Conservation (phyloP, 2,329 filamentous ascomycete genomes). For the Verticillium tricorpus region DNA sequence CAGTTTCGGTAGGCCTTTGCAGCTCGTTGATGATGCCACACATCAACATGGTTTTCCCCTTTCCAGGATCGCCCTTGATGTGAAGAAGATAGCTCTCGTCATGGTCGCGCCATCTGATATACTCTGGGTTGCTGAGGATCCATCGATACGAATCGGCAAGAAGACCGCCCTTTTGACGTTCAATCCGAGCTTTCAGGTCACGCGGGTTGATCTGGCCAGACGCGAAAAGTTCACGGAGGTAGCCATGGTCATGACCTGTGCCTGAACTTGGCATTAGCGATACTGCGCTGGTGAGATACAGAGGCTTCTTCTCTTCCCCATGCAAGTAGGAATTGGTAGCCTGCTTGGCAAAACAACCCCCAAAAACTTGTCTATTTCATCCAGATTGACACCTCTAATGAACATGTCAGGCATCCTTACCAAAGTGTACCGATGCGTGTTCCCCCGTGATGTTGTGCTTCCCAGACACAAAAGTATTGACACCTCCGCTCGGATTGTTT, state of each 20-base stretch:
- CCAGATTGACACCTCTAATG: too few relatives aligned
- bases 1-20: background rate
- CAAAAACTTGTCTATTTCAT: too few relatives aligned
- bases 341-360: too few relatives aligned
- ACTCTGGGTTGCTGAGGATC: slow-evolving; percentile 24
- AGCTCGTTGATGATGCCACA: slow-evolving; percentile 22
- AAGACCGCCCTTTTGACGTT: slow-evolving; percentile 17
- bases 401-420: background rate
- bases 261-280: background rate
- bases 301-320: too few relatives aligned
- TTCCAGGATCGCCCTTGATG: slow-evolving; percentile 29
- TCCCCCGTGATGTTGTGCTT: background rate
- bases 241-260: background rate
- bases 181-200: slow-evolving; percentile 7
- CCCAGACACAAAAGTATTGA: background rate
- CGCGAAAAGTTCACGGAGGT: background rate
- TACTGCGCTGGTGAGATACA: background rate
- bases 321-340: background rate
- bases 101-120: slow-evolving; percentile 19
- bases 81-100: slow-evolving; percentile 20
- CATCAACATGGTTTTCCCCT: slow-evolving; percentile 31
- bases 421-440: background rate
- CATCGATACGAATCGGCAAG: slow-evolving; percentile 24
- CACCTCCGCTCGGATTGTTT: background rate
- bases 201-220: slow-evolving; percentile 9